Evolutionary conservation across 2,329 filamentous ascomycete species (phyloP).

Genomic region (Stemphylium vesicarium): DNA sequence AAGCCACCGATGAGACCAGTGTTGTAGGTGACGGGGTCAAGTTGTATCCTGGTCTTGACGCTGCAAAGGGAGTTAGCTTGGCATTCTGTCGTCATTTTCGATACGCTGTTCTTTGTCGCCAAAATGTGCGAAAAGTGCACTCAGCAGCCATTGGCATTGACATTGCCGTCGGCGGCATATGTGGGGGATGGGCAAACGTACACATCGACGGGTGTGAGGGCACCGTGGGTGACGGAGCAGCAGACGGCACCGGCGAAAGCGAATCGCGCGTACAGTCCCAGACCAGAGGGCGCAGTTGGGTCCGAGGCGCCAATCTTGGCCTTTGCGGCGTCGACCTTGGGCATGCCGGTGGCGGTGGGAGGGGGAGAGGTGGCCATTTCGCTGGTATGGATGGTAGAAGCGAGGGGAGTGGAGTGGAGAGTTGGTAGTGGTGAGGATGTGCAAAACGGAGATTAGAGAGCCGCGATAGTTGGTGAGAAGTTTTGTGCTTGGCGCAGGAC

Average conservation of each 20-base stretch:
- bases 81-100: constrained; percentile 25
- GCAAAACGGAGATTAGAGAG: constrained; percentile 27
- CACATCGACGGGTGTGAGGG: constrained; percentile 98
- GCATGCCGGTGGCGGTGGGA: constrained; percentile 57
- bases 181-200: constrained; percentile 63
- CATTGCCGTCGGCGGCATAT: neutral
- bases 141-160: constrained; percentile 36
- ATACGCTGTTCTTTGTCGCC: constrained; percentile 14
- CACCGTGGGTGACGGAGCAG: constrained; percentile 97
- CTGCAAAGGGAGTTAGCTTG: constrained; percentile 55
- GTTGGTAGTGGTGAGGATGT: constrained; percentile 25
- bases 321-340: constrained; percentile 61
- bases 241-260: constrained; percentile 97
- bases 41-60: constrained; percentile 95
- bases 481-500: constrained; percentile 24
- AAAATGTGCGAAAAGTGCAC: constrained; percentile 14
- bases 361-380: constrained; percentile 48
- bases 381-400: constrained; percentile 20
- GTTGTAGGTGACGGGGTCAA: constrained; percentile 90
- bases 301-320: constrained; percentile 54
- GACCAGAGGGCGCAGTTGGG: constrained; percentile 64
- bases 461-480: constrained; percentile 22
- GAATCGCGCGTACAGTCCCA: constrained; percentile 90
- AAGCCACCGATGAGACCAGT: constrained; percentile 84
- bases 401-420: constrained; percentile 39